Evolutionary conservation across 2,329 filamentous ascomycete genomes (phyloP).

Genomic region (Colletotrichum phormii): DNA sequence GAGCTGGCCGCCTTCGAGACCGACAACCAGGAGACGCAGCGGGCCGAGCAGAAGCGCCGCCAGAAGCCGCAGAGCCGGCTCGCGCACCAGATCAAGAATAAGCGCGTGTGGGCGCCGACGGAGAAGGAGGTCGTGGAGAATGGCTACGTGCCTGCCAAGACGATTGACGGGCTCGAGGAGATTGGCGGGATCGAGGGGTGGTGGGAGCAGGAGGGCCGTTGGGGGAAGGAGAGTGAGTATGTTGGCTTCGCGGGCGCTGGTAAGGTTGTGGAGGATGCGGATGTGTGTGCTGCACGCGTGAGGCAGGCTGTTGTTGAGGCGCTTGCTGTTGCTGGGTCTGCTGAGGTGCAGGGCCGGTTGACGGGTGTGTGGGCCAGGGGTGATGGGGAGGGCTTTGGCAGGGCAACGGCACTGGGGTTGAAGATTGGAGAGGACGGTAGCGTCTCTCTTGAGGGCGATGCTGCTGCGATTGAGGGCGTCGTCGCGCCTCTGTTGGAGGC

Average conservation of each 20-base stretch:
- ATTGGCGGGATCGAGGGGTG: slow-evolving; percentile 60
- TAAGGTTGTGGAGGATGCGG: slow-evolving; percentile 53
- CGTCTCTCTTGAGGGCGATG: slow-evolving; percentile 53
- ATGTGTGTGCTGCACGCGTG: slow-evolving; percentile 60
- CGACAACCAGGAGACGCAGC: background rate
- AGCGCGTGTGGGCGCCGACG: slow-evolving; percentile 20
- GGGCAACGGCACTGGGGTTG: slow-evolving; percentile 51
- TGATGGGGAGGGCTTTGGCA: slow-evolving; percentile 44
- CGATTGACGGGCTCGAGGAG: slow-evolving; percentile 57
- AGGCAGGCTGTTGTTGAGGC: slow-evolving; percentile 65
- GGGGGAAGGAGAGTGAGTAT: slow-evolving; percentile 59
- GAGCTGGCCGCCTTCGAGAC: slow-evolving; percentile 36
- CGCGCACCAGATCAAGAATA: background rate
- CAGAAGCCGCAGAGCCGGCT: slow-evolving; percentile 17
- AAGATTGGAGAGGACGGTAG: slow-evolving; percentile 52
- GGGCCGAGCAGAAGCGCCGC: background rate
- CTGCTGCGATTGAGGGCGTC: slow-evolving; percentile 31
- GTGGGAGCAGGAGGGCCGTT: slow-evolving; percentile 67
- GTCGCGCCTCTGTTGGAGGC: slow-evolving; percentile 37
- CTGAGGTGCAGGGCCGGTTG: slow-evolving; percentile 37
- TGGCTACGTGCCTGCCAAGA: slow-evolving; percentile 60
- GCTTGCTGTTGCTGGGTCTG: slow-evolving; percentile 51
- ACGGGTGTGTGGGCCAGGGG: slow-evolving; percentile 43
- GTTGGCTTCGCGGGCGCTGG: slow-evolving; percentile 53
- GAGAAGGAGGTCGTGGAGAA: slow-evolving; percentile 27